Conservation (phyloP, 345 rosid species). For the Nasturtium officinale region DNA sequence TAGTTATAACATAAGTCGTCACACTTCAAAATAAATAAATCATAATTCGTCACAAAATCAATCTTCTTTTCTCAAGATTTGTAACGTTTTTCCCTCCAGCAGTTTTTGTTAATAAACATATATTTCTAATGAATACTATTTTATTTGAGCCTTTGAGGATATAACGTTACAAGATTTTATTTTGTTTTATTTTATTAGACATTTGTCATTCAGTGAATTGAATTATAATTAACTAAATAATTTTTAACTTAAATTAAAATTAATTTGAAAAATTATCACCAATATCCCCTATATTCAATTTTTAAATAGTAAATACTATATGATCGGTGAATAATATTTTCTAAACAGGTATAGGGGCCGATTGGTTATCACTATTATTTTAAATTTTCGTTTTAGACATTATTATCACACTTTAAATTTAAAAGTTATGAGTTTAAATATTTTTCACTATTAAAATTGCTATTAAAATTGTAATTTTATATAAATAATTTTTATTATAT, state of each 20-base stretch:
- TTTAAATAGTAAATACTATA: too few species aligned
- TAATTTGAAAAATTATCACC: background rate
- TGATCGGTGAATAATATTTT: conserved; percentile 1
- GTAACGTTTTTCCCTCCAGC: background rate
- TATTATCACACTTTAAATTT: too few species aligned
- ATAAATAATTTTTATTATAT: too few species aligned
- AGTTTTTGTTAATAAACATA: background rate
- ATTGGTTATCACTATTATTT: too few species aligned
- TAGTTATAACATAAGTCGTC: background rate
- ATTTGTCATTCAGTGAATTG: background rate
- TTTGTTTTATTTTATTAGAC: background rate
- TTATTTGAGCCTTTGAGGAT: background rate
- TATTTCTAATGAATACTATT: background rate
- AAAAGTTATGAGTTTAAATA: too few species aligned
- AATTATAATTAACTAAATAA: background rate
- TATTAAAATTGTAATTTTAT: too few species aligned
- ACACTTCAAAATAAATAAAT: too few species aligned
- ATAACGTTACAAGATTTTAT: background rate
- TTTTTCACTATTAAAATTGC: too few species aligned
- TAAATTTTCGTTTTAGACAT: too few species aligned
- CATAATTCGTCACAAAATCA: background rate
- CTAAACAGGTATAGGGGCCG: too few species aligned
- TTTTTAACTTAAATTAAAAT: too few species aligned
- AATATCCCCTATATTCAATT: background rate
- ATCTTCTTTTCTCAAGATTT: background rate